Evolutionary conservation across 805 yeast genomes (phyloP).

Genomic region (Candida pseudoglaebosa): DNA sequence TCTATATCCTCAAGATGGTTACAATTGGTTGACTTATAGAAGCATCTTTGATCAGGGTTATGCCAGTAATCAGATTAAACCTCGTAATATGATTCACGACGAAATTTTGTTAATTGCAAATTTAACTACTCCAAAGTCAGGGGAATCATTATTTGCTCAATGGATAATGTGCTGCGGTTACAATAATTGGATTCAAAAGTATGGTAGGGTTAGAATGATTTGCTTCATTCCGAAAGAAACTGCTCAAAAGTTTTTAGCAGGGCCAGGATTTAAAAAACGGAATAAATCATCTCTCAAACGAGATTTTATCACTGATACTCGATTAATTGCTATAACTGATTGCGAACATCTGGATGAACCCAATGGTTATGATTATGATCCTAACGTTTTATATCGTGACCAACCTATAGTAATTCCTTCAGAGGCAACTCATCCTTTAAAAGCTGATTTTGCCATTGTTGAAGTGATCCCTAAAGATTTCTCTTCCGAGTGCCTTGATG

Average conservation of each 20-base stretch:
- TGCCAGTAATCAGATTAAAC: slow-evolving; percentile 25
- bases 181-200: slow-evolving; percentile 69
- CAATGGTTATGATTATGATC: slow-evolving; percentile 33
- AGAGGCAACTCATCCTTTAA: slow-evolving; percentile 23
- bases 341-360: slow-evolving; percentile 9
- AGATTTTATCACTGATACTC: slow-evolving; percentile 59
- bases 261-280: slow-evolving; percentile 48
- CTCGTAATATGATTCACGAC: slow-evolving; percentile 44
- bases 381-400: slow-evolving; percentile 31
- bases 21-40: slow-evolving; percentile 60
- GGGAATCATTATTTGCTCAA: slow-evolving; percentile 70
- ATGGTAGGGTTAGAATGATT: slow-evolving; percentile 70
- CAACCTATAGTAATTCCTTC: slow-evolving; percentile 32
- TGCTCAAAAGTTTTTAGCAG: slow-evolving; percentile 51
- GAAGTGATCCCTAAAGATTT: slow-evolving; percentile 46
- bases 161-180: slow-evolving; percentile 67
- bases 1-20: slow-evolving; percentile 48
- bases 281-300: slow-evolving; percentile 61
- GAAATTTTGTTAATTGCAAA: slow-evolving; percentile 58
- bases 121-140: slow-evolving; percentile 46
- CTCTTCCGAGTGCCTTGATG: slow-evolving; percentile 37
- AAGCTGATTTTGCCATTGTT: slow-evolving; percentile 47
- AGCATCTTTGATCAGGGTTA: slow-evolving; percentile 45
- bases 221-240: slow-evolving; percentile 61
- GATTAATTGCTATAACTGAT: slow-evolving; percentile 48